Percentiles rank a stretch among this genome's conserved stretches.
Conservation (phyloP, 148 eudicot species). For the Diospyros lotus region DNA sequence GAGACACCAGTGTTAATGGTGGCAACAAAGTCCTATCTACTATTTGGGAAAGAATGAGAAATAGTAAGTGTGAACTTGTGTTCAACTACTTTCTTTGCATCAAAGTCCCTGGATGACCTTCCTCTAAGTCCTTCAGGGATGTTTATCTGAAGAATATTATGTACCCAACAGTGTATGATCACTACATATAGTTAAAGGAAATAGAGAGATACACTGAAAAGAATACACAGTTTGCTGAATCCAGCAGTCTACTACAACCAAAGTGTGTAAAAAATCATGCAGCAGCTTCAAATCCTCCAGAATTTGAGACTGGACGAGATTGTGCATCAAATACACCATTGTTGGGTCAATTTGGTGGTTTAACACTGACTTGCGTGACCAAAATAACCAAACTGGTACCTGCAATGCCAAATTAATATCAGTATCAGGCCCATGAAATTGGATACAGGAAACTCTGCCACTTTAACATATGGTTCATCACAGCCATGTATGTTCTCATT, state of each 20-base stretch:
- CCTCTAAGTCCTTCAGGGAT: not conserved
- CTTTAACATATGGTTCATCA: not conserved
- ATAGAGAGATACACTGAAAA: not conserved
- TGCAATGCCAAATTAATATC: not conserved
- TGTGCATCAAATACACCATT: not conserved
- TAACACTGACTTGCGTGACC: not conserved
- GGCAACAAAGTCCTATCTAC: slow-evolving; percentile 5
- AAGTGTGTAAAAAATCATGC: not conserved
- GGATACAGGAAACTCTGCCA: not conserved
- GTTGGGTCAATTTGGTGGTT: not conserved
- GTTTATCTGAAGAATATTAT: not conserved
- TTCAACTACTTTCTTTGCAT: not conserved
- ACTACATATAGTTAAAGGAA: not conserved
- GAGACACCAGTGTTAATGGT: not conserved
- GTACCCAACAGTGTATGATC: not conserved
- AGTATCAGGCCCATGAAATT: not conserved
- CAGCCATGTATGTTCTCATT: not conserved
- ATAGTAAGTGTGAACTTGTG: not conserved
- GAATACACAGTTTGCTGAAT: not conserved
- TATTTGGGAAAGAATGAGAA: not conserved
- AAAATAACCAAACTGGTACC: not conserved
- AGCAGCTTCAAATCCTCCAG: not conserved
- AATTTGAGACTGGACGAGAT: not conserved
- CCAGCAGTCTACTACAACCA: not conserved
- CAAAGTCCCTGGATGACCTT: not conserved